phyloP scores from a whole-genome alignment of 257 asterid species.

The Paulownia fortunei region DNA sequence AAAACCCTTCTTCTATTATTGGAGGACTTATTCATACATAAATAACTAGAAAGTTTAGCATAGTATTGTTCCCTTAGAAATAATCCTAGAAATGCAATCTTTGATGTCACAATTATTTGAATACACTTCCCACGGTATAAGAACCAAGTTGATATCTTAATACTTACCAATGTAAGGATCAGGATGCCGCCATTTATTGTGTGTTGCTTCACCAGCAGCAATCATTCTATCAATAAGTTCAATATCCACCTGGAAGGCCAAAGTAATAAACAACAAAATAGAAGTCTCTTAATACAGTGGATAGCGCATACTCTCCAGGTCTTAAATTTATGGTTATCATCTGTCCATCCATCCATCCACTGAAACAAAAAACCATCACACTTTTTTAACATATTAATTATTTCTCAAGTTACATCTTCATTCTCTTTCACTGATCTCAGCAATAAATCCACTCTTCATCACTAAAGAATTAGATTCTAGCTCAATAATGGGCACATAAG shows the following conservation, averaged over 20 bases:
- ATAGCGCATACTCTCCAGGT: not conserved
- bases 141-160: not conserved
- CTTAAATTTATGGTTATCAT: not conserved
- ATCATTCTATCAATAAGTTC: conserved; percentile 82
- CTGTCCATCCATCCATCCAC: conserved; percentile 14
- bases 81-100: not conserved
- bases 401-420: not conserved
- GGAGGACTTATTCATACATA: not conserved
- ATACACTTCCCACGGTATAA: not conserved
- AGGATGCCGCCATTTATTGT: conserved; percentile 84
- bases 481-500: not conserved
- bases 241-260: conserved; percentile 67
- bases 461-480: not conserved
- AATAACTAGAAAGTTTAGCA: not conserved
- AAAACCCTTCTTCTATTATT: not conserved
- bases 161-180: conserved; percentile 86
- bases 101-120: not conserved
- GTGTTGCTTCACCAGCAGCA: conserved; percentile 64
- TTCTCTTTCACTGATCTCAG: not conserved
- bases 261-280: conserved; percentile 1
- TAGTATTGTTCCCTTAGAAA: not conserved
- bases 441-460: not conserved
- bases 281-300: not conserved
- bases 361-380: not conserved
- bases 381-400: not conserved